Evolutionary conservation across 139 green algal genomes (phyloP).

Genomic region (Diplosphaera chodatii): DNA sequence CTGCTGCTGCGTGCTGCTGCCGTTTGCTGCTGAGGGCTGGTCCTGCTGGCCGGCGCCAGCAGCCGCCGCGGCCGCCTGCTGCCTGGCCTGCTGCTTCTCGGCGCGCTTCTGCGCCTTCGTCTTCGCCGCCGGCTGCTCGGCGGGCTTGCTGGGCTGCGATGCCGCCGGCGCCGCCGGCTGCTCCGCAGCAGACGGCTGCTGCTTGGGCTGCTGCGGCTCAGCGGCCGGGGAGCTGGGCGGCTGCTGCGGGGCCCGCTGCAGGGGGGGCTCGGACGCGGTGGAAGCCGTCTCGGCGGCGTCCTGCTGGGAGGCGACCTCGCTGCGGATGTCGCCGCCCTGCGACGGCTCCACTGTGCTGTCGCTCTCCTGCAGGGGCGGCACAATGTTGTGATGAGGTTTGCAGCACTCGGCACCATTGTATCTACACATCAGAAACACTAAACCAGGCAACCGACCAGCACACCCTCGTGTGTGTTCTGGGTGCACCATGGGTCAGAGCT

Average conservation of each 20-base stretch:
- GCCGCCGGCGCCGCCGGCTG: conserved; percentile 34
- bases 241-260: not conserved
- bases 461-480: too few species aligned
- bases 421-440: too few species aligned
- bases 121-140: conserved; percentile 27
- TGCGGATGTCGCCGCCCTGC: not conserved
- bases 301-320: conserved; percentile 1
- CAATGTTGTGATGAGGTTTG: too few species aligned
- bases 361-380: not conserved
- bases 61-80: not conserved
- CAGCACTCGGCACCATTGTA: too few species aligned
- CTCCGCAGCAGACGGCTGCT: conserved; percentile 4
- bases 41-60: too few species aligned
- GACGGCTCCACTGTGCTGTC: not conserved
- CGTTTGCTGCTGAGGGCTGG: too few species aligned
- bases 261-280: not conserved
- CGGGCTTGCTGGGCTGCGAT: conserved; percentile 25
- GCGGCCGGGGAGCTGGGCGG: conserved; percentile 4
- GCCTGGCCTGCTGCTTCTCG: not conserved
- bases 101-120: not conserved
- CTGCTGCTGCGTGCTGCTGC: too few species aligned
- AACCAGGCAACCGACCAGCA: too few species aligned
- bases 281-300: conserved; percentile 5
- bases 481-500: too few species aligned
- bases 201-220: conserved; percentile 21